Evolutionary conservation across 2,329 filamentous ascomycete species (phyloP).

Genomic region (Fusarium illudens): DNA sequence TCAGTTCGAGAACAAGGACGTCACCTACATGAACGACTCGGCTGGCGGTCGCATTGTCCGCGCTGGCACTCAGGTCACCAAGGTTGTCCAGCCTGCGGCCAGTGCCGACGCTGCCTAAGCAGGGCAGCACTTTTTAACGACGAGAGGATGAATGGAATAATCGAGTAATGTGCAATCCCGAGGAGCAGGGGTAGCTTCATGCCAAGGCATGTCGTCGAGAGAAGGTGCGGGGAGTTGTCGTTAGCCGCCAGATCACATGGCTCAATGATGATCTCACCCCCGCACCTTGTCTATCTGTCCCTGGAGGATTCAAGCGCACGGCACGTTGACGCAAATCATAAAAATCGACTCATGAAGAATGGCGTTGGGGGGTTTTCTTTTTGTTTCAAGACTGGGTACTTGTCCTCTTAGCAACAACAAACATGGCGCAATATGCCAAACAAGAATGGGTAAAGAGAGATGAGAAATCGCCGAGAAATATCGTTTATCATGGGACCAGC

Average conservation of each 20-base stretch:
- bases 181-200: conserved; percentile 13
- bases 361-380: conserved; percentile 39
- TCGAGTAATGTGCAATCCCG: conserved; percentile 23
- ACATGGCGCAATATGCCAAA: conserved; percentile 27
- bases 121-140: conserved; percentile 16
- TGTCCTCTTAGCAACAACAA: conserved; percentile 11
- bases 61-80: conserved; percentile 86
- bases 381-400: conserved; percentile 23
- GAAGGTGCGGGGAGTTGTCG: conserved; percentile 10
- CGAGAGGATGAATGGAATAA: conserved; percentile 31
- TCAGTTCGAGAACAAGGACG: conserved; percentile 84
- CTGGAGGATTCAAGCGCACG: conserved; percentile 11
- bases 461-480: background rate
- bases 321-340: conserved; percentile 31
- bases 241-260: conserved; percentile 34
- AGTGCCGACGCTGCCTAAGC: conserved; percentile 82
- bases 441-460: conserved; percentile 17
- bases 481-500: background rate
- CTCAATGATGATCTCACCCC: conserved; percentile 16
- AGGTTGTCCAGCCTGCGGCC: conserved; percentile 79
- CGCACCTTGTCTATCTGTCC: conserved; percentile 4
- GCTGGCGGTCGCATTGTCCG: conserved; percentile 84
- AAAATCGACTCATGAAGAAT: conserved; percentile 41
- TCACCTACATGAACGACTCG: conserved; percentile 81
- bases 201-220: conserved; percentile 28